Evolutionary conservation across 331 rosid genomes (phyloP).

Genomic region (Saraca asoca): DNA sequence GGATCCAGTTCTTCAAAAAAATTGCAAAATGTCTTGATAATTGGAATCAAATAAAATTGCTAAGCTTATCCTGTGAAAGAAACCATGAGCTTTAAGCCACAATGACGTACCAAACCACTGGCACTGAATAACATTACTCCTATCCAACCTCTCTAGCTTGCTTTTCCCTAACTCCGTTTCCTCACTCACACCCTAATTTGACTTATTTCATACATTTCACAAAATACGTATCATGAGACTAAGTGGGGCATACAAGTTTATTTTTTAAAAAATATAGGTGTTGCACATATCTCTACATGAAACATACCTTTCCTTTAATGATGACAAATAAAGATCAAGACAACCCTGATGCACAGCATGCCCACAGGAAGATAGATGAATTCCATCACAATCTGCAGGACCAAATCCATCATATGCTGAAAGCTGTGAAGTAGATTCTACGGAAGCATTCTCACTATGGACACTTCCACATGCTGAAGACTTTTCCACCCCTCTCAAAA

Average conservation of each 20-base stretch:
- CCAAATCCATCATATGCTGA: conserved; percentile 66
- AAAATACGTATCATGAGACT: no score
- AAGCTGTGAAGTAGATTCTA: conserved; percentile 50
- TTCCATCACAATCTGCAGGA: conserved; percentile 82
- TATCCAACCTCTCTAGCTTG: no score
- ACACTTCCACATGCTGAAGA: conserved; percentile 59
- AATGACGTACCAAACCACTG: no score
- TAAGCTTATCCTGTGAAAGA: no score
- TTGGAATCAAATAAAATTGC: no score
- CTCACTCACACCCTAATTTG: no score
- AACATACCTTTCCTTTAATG: conserved; percentile 83
- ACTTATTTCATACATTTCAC: not conserved
- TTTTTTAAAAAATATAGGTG: not conserved
- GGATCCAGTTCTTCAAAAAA: no score
- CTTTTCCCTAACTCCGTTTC: no score
- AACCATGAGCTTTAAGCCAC: no score
- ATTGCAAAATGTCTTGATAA: no score
- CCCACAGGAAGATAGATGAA: conserved; percentile 94
- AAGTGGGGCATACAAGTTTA: no score
- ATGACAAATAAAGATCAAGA: conserved; percentile 81
- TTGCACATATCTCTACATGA: conserved; percentile 2
- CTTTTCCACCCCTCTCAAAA: conserved; percentile 56
- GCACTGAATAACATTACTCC: no score
- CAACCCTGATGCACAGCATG: conserved; percentile 98
- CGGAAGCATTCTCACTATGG: conserved; percentile 45